Evolutionary conservation across 257 asterid species (phyloP).

Genomic region (Lavandula angustifolia): DNA sequence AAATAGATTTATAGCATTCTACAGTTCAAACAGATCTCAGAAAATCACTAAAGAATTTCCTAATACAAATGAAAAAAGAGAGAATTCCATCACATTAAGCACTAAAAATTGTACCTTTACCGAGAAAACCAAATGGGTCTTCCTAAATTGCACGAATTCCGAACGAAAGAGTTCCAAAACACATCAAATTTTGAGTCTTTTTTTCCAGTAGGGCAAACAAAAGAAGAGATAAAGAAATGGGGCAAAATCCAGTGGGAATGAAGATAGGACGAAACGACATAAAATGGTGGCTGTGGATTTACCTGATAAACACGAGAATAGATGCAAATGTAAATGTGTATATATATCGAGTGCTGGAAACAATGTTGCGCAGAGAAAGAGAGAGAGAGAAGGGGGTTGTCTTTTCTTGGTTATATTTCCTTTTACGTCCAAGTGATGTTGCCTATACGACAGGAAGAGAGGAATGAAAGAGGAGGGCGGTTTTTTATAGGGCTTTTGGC

Average conservation of each 20-base stretch:
- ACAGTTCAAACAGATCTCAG: conserved; percentile 39
- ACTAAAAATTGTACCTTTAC: conserved; percentile 44
- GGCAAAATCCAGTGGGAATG: neutral
- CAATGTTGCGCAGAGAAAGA: conserved; percentile 26
- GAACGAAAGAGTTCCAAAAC: conserved; percentile 31
- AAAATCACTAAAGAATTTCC: conserved; percentile 20
- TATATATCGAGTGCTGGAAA: neutral
- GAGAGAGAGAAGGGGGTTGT: conserved; percentile 14
- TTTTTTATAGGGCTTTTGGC: conserved; percentile 40
- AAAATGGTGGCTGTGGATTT: conserved; percentile 28
- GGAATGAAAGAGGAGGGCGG: conserved; percentile 38
- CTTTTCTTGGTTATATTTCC: conserved; percentile 33
- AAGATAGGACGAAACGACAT: conserved; percentile 11
- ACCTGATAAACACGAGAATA: conserved; percentile 25
- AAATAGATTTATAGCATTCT: conserved; percentile 2
- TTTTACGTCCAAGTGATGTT: conserved; percentile 35
- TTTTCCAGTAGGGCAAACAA: conserved; percentile 19
- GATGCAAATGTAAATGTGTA: neutral
- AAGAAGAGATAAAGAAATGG: conserved; percentile 26
- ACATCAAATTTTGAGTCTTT: neutral
- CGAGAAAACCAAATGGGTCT: conserved; percentile 37
- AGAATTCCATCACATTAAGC: neutral
- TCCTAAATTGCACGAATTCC: conserved; percentile 32
- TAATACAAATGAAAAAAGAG: conserved; percentile 2
- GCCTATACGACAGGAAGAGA: conserved; percentile 39